Percentiles rank a stretch among this genome's conserved stretches.
Conservation (phyloP, 306 rosid genomes). For the Adenanthera pavonina region DNA sequence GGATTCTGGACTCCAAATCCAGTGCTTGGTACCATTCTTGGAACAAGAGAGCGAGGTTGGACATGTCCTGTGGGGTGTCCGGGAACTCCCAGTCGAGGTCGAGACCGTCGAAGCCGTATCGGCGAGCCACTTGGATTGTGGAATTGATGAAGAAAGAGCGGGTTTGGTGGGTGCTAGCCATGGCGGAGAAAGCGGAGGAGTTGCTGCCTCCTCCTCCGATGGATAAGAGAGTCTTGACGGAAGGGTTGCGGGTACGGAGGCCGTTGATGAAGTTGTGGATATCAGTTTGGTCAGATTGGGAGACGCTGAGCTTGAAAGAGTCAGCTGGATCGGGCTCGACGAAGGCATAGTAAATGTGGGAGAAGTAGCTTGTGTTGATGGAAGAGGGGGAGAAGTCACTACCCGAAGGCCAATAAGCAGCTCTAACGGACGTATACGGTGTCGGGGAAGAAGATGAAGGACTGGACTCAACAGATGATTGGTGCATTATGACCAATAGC, state of each 20-base stretch:
- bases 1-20: conserved; percentile 33
- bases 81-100: conserved; percentile 96
- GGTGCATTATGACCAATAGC: conserved; percentile 32
- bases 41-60: conserved; percentile 59
- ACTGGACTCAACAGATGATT: neutral
- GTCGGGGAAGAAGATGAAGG: neutral
- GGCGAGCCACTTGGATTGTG: conserved; percentile 61
- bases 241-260: conserved; percentile 47
- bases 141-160: conserved; percentile 68
- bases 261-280: conserved; percentile 52
- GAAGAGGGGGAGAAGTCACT: conserved; percentile 52
- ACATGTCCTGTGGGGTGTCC: conserved; percentile 50
- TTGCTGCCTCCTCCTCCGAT: conserved; percentile 75
- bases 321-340: conserved; percentile 46
- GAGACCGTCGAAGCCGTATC: conserved; percentile 69
- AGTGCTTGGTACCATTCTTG: conserved; percentile 64
- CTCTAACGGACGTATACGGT: conserved; percentile 47
- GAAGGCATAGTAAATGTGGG: conserved; percentile 82
- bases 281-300: conserved; percentile 39
- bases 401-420: conserved; percentile 78
- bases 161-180: conserved; percentile 42
- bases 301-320: conserved; percentile 50
- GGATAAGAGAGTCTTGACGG: conserved; percentile 64
- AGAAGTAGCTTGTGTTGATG: conserved; percentile 60
- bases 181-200: conserved; percentile 54